Base-by-base conservation (phyloP, 1,139 yeast species). In the Kazachstania sp. region DNA sequence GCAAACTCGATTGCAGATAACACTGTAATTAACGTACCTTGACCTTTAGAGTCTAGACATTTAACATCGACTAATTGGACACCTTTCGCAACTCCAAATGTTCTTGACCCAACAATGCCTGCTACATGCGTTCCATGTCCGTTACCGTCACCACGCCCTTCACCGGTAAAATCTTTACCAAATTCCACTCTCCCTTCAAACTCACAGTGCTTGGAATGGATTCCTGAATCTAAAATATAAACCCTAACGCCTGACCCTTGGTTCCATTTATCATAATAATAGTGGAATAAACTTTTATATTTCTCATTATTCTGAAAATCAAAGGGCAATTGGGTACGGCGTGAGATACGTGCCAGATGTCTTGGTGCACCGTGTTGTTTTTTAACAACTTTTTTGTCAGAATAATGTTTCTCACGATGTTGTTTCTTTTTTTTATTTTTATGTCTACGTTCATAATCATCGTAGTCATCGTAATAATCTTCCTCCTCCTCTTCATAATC, bases 41-140 rank as follows among this genome's bases (percentile, higher is more conserved):
- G 74, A 0, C 96, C 97, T 39, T 63, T 58, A 12, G 64, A 61
- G 52, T 81, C 78, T 41, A 87, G 69, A 0, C 86, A 86, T 58
- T 86, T 87, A 13, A 88, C 79, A 39, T 82, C 92, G 9, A 84
- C 70, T 3, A 88, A 61, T 13, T 70, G 71, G 11, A 75, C 81
- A 19, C 74, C 66, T 58, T 88, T 88, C 11, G 96, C 85, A 0
- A 85, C 95, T 0, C 97, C 96, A 63, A 72, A 87, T 0, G 82
- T 77, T 36, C 63, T 66, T 0, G 95, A 85, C 0, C 94, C 96
- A 38, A 86, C 75, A n/a, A 87, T 65, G 0, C 97, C 96, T 0
- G 96, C 95, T 2, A 87, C 95, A 65, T 88, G 96, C 0, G 96
- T 86, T 2, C 75, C 81, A 60, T 85, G 94, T 0, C 94, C 92